These are phyloP conservation scores for Avena insularis DNA, from an alignment of 176 grass and related monocot genomes.

Conservation along the genomic window DNA sequence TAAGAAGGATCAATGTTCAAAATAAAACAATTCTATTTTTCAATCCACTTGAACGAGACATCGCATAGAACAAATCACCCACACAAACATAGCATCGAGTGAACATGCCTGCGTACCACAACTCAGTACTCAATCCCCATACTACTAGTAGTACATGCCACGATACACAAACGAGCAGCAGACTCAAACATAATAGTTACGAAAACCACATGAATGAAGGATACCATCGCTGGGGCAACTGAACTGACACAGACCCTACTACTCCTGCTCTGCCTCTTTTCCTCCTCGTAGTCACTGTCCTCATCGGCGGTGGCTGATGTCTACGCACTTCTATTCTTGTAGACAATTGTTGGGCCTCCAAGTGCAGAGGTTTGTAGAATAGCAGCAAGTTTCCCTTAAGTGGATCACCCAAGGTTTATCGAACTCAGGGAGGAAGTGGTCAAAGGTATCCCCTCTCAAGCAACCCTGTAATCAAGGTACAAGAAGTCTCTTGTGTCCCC, in stretches of 20 bases:
- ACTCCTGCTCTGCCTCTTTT: conserved; percentile 34
- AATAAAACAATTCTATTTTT: not conserved
- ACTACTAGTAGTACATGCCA: not conserved
- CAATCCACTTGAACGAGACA: not conserved
- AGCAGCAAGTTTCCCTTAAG: no score
- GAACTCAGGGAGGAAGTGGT: no score
- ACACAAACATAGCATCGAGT: conserved; percentile 2
- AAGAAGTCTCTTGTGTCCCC: no score
- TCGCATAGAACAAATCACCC: not conserved
- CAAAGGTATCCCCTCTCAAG: no score
- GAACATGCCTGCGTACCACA: not conserved
- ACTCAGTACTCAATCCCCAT: not conserved
- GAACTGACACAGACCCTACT: not conserved
- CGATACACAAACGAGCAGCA: conserved; percentile 19
- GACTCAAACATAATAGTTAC: not conserved
- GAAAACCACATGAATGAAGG: not conserved
- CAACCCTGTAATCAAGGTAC: no score
- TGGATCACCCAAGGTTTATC: no score
- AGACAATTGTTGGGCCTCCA: no score
- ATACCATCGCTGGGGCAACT: not conserved
- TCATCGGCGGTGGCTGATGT: conserved; percentile 38
- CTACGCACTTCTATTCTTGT: no score
- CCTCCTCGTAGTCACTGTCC: conserved; percentile 45
- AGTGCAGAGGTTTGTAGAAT: no score
- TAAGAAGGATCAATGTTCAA: not conserved